Conservation (phyloP, 345 rosid species). For the Camelina hispida region DNA sequence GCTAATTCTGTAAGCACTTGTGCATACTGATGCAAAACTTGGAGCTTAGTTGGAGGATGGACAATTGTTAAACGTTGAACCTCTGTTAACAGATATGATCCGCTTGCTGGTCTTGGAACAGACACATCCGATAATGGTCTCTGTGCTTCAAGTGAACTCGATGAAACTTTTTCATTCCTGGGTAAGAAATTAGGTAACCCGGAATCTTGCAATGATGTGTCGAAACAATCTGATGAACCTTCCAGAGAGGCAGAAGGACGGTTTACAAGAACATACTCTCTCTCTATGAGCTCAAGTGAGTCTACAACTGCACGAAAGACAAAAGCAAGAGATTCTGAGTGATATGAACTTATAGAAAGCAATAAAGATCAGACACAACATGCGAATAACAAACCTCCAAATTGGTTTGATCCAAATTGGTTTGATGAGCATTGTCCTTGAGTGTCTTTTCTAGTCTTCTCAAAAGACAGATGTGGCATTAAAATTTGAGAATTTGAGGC, state of each 20-base stretch:
- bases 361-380: conserved; percentile 9
- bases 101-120: conserved; percentile 46
- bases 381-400: conserved; percentile 50
- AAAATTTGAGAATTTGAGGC: conserved; percentile 43
- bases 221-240: conserved; percentile 63
- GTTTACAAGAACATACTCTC: conserved; percentile 75
- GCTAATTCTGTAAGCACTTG: conserved; percentile 61
- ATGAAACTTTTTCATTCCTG: conserved; percentile 48
- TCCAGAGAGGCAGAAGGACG: conserved; percentile 58
- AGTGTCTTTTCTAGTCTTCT: conserved; percentile 45
- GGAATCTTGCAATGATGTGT: conserved; percentile 59
- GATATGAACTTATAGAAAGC: conserved; percentile 19
- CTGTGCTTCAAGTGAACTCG: conserved; percentile 45
- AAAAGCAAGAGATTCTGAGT: conserved; percentile 23
- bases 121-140: conserved; percentile 44
- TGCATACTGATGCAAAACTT: conserved; percentile 58
- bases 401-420: conserved; percentile 49
- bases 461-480: conserved; percentile 41
- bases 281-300: conserved; percentile 69
- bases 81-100: conserved; percentile 52
- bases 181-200: conserved; percentile 45
- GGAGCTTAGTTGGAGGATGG: conserved; percentile 69
- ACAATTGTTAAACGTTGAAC: conserved; percentile 55
- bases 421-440: conserved; percentile 47
- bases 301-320: conserved; percentile 53